These are phyloP conservation scores for Spizellomyces sp. DNA, from an alignment of 192 early-diverging fungal species.

Conservation along the genomic window DNA sequence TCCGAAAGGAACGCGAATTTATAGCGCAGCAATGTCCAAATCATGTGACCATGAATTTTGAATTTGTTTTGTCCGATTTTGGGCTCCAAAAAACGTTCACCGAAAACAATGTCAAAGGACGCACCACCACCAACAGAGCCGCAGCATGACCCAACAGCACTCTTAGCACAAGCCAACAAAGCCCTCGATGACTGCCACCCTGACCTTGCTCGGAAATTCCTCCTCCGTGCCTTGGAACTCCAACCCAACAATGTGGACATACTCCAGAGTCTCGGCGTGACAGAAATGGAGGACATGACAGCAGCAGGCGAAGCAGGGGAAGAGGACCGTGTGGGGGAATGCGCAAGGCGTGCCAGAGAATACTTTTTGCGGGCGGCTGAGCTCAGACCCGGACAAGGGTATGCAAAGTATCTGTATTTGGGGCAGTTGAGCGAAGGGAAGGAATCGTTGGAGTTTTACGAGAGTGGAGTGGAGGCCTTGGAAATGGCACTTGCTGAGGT, in stretches of 20 bases:
- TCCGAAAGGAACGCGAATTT: background rate
- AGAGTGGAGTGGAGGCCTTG: slow-evolving; percentile 43
- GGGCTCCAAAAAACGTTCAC: background rate
- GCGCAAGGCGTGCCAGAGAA: slow-evolving; percentile 27
- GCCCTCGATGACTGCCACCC: slow-evolving; percentile 74
- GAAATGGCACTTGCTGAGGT: slow-evolving; percentile 38
- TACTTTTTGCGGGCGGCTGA: slow-evolving; percentile 71
- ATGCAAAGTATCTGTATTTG: slow-evolving; percentile 87
- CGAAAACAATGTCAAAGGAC: background rate
- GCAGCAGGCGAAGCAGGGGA: slow-evolving; percentile 59
- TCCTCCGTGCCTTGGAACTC: slow-evolving; percentile 64
- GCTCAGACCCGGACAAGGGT: slow-evolving; percentile 67
- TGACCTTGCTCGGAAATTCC: slow-evolving; percentile 69
- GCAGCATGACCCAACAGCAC: slow-evolving; percentile 12
- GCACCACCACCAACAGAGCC: slow-evolving; percentile 2
- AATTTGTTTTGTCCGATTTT: background rate
- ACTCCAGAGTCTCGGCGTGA: slow-evolving; percentile 71
- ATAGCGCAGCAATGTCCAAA: background rate
- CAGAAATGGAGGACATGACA: slow-evolving; percentile 75
- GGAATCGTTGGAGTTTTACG: slow-evolving; percentile 46
- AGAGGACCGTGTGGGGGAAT: slow-evolving; percentile 15
- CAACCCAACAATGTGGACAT: slow-evolving; percentile 60
- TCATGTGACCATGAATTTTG: background rate
- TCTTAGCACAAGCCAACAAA: slow-evolving; percentile 40
- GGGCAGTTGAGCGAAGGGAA: slow-evolving; percentile 45